Evolutionary conservation across 352 stramenopile species (phyloP).

Genomic region (Phytophthora macrochlamydospora): DNA sequence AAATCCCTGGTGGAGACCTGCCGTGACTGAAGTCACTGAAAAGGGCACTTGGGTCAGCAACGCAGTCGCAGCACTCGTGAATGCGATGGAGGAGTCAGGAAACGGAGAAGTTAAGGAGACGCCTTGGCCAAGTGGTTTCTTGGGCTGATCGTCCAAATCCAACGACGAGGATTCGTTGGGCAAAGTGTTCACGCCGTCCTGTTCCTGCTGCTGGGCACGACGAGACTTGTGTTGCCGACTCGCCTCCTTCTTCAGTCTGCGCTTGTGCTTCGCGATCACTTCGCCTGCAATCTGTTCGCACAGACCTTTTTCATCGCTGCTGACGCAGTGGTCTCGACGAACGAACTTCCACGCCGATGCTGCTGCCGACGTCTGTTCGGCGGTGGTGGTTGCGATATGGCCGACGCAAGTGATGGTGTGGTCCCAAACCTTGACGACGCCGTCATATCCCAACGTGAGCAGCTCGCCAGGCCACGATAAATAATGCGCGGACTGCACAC

Average conservation of each 20-base stretch:
- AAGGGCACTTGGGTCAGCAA: constrained; percentile 40
- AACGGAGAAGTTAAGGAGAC: constrained; percentile 1
- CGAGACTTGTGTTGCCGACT: constrained; percentile 18
- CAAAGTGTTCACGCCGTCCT: constrained; percentile 1
- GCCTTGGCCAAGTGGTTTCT: not conserved
- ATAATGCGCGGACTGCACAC: constrained; percentile 39
- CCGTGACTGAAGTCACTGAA: constrained; percentile 45
- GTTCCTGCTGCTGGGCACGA: constrained; percentile 6
- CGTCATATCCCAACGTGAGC: constrained; percentile 53
- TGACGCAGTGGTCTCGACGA: constrained; percentile 33
- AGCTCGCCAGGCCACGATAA: constrained; percentile 49
- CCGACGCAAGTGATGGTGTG: constrained; percentile 41
- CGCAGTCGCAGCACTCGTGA: constrained; percentile 25
- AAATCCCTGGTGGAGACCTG: constrained; percentile 44
- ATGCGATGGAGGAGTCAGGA: constrained; percentile 24
- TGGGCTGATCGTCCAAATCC: constrained; percentile 17
- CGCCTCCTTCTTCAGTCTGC: constrained; percentile 31
- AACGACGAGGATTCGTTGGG: constrained; percentile 4
- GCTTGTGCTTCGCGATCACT: constrained; percentile 46
- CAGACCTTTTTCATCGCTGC: constrained; percentile 35
- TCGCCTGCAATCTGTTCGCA: constrained; percentile 44
- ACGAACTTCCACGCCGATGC: constrained; percentile 59
- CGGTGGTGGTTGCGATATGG: constrained; percentile 46
- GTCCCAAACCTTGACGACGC: constrained; percentile 61
- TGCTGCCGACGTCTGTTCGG: constrained; percentile 16